Percentiles rank a stretch among this genome's conserved stretches.
Conservation (phyloP, 139 green algal species). For the Coelastrella sp. region DNA sequence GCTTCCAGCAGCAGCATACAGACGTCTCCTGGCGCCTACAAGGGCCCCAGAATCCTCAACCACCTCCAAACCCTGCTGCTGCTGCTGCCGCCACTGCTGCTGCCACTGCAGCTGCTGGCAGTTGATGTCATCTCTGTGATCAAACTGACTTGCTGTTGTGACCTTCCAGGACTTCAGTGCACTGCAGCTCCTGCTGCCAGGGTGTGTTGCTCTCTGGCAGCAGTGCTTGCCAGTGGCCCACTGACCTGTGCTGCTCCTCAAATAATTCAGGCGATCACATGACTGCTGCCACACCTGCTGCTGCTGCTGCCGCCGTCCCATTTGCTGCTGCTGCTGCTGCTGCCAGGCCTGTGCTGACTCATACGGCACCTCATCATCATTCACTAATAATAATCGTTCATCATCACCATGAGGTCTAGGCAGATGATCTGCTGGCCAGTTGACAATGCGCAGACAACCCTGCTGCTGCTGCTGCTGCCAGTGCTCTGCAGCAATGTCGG, state of each 20-base stretch:
- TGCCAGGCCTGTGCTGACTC: background rate
- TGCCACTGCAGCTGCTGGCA: background rate
- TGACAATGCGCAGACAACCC: background rate
- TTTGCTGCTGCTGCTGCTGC: background rate
- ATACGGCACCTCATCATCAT: background rate
- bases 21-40: no score
- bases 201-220: no score
- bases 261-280: no score
- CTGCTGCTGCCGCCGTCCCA: background rate
- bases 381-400: background rate
- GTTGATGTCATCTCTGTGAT: no score
- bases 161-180: no score
- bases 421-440: background rate
- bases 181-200: no score
- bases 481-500: background rate
- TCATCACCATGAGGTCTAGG: background rate
- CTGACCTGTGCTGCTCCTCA: no score
- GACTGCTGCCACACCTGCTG: constrained; percentile 5
- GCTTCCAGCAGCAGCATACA: no score
- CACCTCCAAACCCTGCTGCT: background rate
- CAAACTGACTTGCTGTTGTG: no score
- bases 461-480: constrained; percentile 16
- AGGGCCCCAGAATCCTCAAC: no score
- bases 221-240: no score
- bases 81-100: constrained; percentile 12